Evolutionary conservation across 208 protist species (phyloP).

Genomic region (Acanthamoeba quina): DNA sequence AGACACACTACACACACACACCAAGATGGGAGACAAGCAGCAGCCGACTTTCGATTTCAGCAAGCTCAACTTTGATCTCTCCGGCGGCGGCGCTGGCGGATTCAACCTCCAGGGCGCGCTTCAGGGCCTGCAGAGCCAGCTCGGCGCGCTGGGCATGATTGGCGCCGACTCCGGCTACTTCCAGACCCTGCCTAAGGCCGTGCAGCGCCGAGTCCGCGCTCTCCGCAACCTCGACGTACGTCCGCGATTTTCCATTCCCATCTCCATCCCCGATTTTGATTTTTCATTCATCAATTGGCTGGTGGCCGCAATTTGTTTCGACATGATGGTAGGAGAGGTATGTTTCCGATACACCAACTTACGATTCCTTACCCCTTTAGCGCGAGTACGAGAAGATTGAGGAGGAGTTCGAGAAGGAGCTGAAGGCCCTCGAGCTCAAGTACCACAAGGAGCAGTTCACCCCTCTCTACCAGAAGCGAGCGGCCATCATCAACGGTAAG

Average conservation of each 20-base stretch:
- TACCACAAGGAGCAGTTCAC: constrained; percentile 18
- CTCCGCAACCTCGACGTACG: constrained; percentile 65
- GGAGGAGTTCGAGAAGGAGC: constrained; percentile 70
- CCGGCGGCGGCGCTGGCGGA: constrained; percentile 8
- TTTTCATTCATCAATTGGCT: too few relatives aligned
- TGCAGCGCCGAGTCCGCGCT: constrained; percentile 48
- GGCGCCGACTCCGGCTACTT: constrained; percentile 50
- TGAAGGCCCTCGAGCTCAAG: constrained; percentile 59
- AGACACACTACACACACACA: background rate
- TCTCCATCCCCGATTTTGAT: constrained; percentile 15
- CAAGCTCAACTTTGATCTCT: constrained; percentile 55
- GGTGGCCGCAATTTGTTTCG: too few relatives aligned
- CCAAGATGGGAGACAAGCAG: constrained; percentile 40
- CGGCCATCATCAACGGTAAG: constrained; percentile 55
- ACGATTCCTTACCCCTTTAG: background rate
- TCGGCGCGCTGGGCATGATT: constrained; percentile 16
- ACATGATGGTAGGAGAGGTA: too few relatives aligned
- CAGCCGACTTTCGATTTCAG: constrained; percentile 44
- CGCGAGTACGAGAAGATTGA: constrained; percentile 39
- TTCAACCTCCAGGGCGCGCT: constrained; percentile 8
- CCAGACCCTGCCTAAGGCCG: constrained; percentile 30
- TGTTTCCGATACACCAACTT: too few relatives aligned
- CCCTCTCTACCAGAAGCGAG: constrained; percentile 64
- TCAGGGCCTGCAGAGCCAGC: background rate
- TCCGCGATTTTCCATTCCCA: background rate